Evolutionary conservation across 1,284 basidiomycete genomes (phyloP), one percentile per base, ranked within the genome.

Genomic region (Pterulicium gracile): DNA sequence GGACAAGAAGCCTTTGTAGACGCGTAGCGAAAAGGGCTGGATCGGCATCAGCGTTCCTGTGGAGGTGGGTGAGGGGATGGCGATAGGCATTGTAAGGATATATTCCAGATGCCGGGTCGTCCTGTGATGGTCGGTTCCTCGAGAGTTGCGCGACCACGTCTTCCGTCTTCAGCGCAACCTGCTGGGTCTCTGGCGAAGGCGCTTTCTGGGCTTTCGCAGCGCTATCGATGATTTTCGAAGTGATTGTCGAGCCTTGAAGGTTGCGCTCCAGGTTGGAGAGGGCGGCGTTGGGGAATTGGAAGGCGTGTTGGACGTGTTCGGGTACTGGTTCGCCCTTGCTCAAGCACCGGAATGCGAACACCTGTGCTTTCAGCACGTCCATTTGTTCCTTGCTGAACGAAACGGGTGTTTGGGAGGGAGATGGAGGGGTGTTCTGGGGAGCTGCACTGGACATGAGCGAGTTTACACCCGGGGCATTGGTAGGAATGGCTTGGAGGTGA

Each of bases 41-140:
- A 57, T 80, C 75, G 42, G 66, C 68, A 46, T 77, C 80, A 47
- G 77, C 61, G 41, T 76, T 71, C 20, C 79, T 75, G 51, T 78
- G 77, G 52, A 89, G 77, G 54, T 86, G 80, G 2, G 83, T 75
- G 56, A 89, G 85, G 0, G 95, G 95, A 57, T 94, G 81, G 20
- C 75, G 72, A 62, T 84, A 96, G n/a, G 94, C 84, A 62, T 97
- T 98, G 73, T 95, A 97, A 0, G 95, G 95, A 58, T 96, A 95
- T 49, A 97, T 82, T 44, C 81, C 75, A 2, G 89, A 92, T 50
- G 77, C 73, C 42, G 77, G 68, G 59, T 95, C 81, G 60, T 91
- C 84, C 54, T 94, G 90, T 40, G 89, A 70, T 59, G 80, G 81
- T 2, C 78, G 74, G 0, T 76, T 80, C 53, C 81, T 81, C 20